phyloP scores from a whole-genome alignment of 371 early-diverging fungal species.

The Dichotomocladium elegans region DNA sequence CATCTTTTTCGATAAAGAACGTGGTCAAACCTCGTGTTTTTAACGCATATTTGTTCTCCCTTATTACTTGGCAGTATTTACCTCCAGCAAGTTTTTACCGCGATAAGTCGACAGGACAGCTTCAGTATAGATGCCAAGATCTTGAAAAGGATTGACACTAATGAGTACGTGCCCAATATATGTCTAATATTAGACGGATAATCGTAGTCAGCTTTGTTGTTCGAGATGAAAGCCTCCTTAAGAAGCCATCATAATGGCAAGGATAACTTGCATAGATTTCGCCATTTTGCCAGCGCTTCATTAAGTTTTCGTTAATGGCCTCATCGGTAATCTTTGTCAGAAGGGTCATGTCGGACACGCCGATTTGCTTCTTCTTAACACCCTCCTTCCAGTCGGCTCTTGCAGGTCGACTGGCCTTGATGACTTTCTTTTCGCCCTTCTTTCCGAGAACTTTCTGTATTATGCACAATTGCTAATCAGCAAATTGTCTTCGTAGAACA shows the following conservation, averaged over 20 bases:
- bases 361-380: slow-evolving; percentile 80
- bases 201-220: background rate
- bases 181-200: slow-evolving; percentile 48
- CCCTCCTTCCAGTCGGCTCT: slow-evolving; percentile 85
- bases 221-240: background rate
- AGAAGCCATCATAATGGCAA: background rate
- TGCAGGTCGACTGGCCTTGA: slow-evolving; percentile 51
- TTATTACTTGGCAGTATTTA: too few species aligned
- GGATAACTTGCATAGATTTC: slow-evolving; percentile 72
- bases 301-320: slow-evolving; percentile 81
- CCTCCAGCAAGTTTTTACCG: slow-evolving; percentile 84
- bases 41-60: too few species aligned
- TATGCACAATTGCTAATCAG: too few species aligned
- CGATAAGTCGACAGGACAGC: slow-evolving; percentile 67
- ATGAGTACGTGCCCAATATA: slow-evolving; percentile 89
- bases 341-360: slow-evolving; percentile 86
- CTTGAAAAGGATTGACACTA: slow-evolving; percentile 86
- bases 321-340: slow-evolving; percentile 85
- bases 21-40: too few species aligned
- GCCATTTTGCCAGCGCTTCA: slow-evolving; percentile 77
- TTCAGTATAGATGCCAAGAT: slow-evolving; percentile 80
- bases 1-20: slow-evolving; percentile 53
- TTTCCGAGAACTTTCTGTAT: slow-evolving; percentile 30
- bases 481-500: too few species aligned
- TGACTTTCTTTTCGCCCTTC: slow-evolving; percentile 42